These are phyloP conservation scores for Talaromyces piceae DNA, from an alignment of 2,329 filamentous ascomycete genomes.

Conservation along the genomic window DNA sequence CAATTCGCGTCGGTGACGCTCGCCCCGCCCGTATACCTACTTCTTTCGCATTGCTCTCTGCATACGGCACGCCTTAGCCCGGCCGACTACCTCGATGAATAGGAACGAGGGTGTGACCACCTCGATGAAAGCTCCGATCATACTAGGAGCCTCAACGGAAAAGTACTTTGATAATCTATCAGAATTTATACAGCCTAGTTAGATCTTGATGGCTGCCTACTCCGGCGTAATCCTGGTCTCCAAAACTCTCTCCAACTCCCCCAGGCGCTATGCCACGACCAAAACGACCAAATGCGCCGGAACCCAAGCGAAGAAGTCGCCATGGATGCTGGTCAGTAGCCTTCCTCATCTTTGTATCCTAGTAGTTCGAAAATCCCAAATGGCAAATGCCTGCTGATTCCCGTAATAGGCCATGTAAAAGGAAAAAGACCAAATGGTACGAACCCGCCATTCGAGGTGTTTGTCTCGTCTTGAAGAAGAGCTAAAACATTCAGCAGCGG, in stretches of 20 bases:
- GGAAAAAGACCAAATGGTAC: constrained; percentile 69
- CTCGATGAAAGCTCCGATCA: constrained; percentile 12
- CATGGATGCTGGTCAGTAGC: constrained; percentile 60
- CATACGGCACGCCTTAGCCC: constrained; percentile 7
- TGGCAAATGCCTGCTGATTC: neutral
- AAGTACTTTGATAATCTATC: constrained; percentile 8
- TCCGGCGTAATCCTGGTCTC: neutral
- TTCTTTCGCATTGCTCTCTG: neutral
- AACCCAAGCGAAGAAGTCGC: constrained; percentile 60
- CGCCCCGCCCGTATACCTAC: neutral
- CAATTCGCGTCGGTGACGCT: neutral
- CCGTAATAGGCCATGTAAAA: constrained; percentile 63
- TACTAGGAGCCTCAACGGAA: constrained; percentile 10
- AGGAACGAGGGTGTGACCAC: constrained; percentile 6
- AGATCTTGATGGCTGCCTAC: constrained; percentile 11
- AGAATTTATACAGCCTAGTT: constrained; percentile 1
- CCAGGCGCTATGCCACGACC: constrained; percentile 53
- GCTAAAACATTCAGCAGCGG: constrained; percentile 39
- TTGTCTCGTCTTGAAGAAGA: neutral
- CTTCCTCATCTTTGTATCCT: neutral
- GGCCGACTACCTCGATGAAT: constrained; percentile 11
- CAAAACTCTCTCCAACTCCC: neutral
- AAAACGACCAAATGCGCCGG: constrained; percentile 55
- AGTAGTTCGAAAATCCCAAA: neutral
- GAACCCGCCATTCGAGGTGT: constrained; percentile 10